A percentile compares a stretch with the other conserved stretches of the same genome.
Evolutionary conservation across 345 rosid genomes (phyloP).

Genomic region (Gossypium stocksii): DNA sequence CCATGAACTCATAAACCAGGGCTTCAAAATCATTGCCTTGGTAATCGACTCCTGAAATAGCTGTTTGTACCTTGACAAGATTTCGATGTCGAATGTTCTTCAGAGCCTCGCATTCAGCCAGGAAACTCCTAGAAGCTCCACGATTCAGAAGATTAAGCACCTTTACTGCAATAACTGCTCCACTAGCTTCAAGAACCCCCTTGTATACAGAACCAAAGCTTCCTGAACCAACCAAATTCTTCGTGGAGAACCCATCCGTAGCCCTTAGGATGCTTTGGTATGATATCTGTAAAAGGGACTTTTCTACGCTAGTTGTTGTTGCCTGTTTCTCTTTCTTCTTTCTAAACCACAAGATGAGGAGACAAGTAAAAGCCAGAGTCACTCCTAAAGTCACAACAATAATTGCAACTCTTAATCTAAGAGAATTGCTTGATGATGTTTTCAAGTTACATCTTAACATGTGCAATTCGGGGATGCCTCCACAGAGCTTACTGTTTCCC

Average conservation of each 20-base stretch:
- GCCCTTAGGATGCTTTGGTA: conserved; percentile 7
- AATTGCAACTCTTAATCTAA: not conserved
- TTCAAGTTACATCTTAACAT: conserved; percentile 9
- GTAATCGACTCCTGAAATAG: not conserved
- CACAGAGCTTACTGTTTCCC: conserved; percentile 36
- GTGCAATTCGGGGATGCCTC: conserved; percentile 21
- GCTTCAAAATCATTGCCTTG: conserved; percentile 11
- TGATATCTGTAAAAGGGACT: not conserved
- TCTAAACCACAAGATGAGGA: not conserved
- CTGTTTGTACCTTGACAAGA: conserved; percentile 35
- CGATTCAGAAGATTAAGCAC: conserved; percentile 32
- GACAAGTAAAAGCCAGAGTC: not conserved
- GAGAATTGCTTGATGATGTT: not conserved
- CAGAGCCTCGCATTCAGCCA: not conserved
- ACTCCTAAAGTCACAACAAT: not conserved
- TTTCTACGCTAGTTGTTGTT: not conserved
- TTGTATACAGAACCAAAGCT: conserved; percentile 20
- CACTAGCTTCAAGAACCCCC: conserved; percentile 12
- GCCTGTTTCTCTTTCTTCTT: not conserved
- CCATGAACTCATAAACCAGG: conserved; percentile 10
- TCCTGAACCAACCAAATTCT: conserved; percentile 26
- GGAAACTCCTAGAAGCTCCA: not conserved
- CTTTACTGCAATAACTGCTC: conserved; percentile 23
- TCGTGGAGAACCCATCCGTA: conserved; percentile 21
- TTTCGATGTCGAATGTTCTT: conserved; percentile 35